Evolutionary conservation across 2,329 filamentous ascomycete species (phyloP), one percentile per base, ranked within the genome.

Genomic region (Trichophaea hybrida): DNA sequence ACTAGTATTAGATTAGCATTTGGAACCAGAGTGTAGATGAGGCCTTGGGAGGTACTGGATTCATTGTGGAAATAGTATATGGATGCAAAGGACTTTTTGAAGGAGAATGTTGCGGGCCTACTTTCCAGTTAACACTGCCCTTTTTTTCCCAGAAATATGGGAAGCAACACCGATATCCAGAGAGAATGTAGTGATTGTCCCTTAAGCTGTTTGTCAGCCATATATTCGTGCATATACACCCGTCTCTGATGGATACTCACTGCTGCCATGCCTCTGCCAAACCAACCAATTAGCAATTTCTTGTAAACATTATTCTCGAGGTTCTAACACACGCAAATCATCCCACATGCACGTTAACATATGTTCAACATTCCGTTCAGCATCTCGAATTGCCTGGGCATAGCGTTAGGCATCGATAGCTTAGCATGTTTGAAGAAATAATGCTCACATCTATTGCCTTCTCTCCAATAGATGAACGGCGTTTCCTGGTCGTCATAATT

Each of bases 101-200:
- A 84, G 0, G 82, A 85, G 59, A 77, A 77, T 1, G 81, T 82
- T 24, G 76, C 75, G 1, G 80, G 79, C 48, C 61, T 62, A 8
- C 13, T 24, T 5, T 35, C 13, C 6, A 15, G 37, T 33, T 34
- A 17, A 13, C 52, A 17, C 50, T 51, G 4, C 31, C 44, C 31
- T 17, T 2, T 24, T 33, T 7, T 7, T 13, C 43, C 3, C 0
- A 12, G 24, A 44, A 15, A 31, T 17, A 8, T 38, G 15, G 35
- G n/a, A 10, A 34, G 13, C 15, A 34, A 35, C 40, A 68, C 65
- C 84, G 78, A 72, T 87, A 88, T 62, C 82, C 80, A 32, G 77
- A 78, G 58, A 75, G 75, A 60, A 88, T 86, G 73, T 81, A 84
- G 63, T 82, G 80, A 67, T 87, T 88, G 71, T 87, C 84, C 57